Evolutionary conservation across 257 asterid genomes (phyloP).

Genomic region (Nicotiana sylvestris): DNA sequence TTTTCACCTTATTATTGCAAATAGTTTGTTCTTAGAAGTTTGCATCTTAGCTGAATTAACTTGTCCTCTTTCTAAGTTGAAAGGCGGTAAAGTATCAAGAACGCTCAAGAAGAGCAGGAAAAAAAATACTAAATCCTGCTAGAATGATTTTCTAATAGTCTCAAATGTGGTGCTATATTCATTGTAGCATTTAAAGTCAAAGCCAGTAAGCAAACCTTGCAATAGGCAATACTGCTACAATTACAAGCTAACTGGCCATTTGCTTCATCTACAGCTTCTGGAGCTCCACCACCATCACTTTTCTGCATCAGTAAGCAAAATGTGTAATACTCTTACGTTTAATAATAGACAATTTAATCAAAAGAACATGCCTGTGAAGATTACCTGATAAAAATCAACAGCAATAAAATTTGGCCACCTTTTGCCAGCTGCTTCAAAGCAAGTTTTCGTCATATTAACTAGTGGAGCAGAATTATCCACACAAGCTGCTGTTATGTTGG

Average conservation of each 20-base stretch:
- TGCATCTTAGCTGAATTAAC: background rate
- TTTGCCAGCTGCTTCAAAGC: constrained; percentile 52
- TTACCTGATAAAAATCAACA: constrained; percentile 75
- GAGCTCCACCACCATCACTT: constrained; percentile 88
- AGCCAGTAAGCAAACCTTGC: constrained; percentile 47
- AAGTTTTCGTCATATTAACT: constrained; percentile 49
- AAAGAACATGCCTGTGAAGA: background rate
- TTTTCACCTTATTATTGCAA: background rate
- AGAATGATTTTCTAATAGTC: background rate
- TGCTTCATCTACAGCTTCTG: constrained; percentile 86
- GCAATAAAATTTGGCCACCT: constrained; percentile 96
- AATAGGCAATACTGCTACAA: constrained; percentile 78
- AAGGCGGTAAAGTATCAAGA: background rate
- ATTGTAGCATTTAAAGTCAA: background rate
- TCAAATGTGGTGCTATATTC: background rate
- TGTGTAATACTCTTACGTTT: background rate
- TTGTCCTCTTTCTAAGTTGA: background rate
- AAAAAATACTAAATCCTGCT: background rate
- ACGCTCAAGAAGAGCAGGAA: background rate
- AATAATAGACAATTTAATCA: background rate
- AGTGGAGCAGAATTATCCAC: constrained; percentile 67
- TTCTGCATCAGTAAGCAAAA: constrained; percentile 36
- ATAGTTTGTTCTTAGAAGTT: background rate
- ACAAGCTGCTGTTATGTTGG: constrained; percentile 60
- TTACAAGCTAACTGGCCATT: constrained; percentile 85